A percentile compares a stretch with the other conserved stretches of the same genome.
Evolutionary conservation across 176 grass and related monocot genomes (phyloP).

Genomic region (Musa itinerans): DNA sequence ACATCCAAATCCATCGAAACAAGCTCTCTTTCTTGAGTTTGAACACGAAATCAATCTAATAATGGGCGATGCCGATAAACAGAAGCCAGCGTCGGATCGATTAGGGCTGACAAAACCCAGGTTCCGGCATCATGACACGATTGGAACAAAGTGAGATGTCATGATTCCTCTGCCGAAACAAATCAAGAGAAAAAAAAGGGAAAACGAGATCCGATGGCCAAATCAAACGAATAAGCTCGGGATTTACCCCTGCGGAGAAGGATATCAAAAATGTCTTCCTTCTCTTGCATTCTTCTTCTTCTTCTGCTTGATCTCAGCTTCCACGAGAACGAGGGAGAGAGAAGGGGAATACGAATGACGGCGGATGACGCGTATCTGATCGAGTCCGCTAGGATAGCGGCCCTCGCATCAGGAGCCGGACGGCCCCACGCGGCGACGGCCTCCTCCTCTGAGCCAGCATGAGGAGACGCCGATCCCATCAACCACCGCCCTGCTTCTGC

Average conservation of each 20-base stretch:
- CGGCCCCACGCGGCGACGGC: too few species aligned
- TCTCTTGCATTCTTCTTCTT: not conserved
- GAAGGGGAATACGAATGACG: not conserved
- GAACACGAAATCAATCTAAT: not conserved
- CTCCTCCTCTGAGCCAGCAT: too few species aligned
- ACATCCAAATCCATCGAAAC: not conserved
- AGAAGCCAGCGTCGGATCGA: too few species aligned
- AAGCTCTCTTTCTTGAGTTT: not conserved
- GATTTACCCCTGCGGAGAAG: not conserved
- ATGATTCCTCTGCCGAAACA: not conserved
- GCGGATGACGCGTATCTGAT: not conserved
- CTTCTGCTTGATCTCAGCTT: not conserved
- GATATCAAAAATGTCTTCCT: not conserved
- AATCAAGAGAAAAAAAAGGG: not conserved
- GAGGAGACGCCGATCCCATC: too few species aligned
- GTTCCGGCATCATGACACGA: too few species aligned
- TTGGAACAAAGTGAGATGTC: too few species aligned
- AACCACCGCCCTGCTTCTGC: too few species aligned
- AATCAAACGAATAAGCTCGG: not conserved
- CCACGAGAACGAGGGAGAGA: not conserved
- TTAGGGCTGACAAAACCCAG: too few species aligned
- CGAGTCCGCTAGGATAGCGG: too few species aligned
- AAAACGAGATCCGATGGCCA: not conserved
- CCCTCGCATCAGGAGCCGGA: too few species aligned
- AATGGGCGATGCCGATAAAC: not conserved